Evolutionary conservation across 2,329 filamentous ascomycete genomes (phyloP), one percentile per base, ranked within the genome.

Genomic region (Emericellopsis atlantica): DNA sequence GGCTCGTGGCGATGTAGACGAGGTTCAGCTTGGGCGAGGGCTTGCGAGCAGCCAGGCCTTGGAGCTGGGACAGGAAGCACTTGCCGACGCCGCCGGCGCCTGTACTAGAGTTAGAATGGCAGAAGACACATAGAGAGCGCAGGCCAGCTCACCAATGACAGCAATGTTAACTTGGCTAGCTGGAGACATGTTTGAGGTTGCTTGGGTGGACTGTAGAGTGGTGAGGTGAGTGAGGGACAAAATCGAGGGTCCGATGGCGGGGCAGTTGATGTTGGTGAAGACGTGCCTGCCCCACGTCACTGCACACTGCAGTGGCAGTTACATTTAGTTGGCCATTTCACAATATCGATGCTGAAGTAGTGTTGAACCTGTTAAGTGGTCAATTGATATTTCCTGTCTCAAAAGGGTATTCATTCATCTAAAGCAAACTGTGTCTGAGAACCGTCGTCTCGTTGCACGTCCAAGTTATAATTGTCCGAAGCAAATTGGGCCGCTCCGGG

Each of bases 81-180:
- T 89, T 89, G 55, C 92, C 92, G 46, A 96, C 92, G 48, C 90
- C 90, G 51, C 92, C 92, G 52, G 84, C 84, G 55, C 92, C 89
- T 93, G 55, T 48, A 51, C 12, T 43, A 16, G 32, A 34, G 18
- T 43, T 37, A 38, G 43, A 14, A 14, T 7, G 16, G 14, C 32
- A 32, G 14, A 23, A 23, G 22, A 9, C 9, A 24, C 24, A 38
- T 38, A 15, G 21, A 38, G n/a, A 23, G n/a, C 14, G 32, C 5
- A 29, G 8, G 14, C 7, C 18, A 40, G 46, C 48, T 36, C 62
- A 70, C 67, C 67, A 47, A 74, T 72, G 31, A 75, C 60, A 51
- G 70, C 71, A 56, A 75, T 67, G 41, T 61, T 65, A 33, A 75
- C 63, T 44, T 70, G 66, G 45, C 66, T 70, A 10, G 60, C 52